Percentiles rank a stretch among this genome's conserved stretches.
These are phyloP conservation scores for Trypanosoma melophagium DNA, from an alignment of 208 protist genomes.

Conservation along the genomic window DNA sequence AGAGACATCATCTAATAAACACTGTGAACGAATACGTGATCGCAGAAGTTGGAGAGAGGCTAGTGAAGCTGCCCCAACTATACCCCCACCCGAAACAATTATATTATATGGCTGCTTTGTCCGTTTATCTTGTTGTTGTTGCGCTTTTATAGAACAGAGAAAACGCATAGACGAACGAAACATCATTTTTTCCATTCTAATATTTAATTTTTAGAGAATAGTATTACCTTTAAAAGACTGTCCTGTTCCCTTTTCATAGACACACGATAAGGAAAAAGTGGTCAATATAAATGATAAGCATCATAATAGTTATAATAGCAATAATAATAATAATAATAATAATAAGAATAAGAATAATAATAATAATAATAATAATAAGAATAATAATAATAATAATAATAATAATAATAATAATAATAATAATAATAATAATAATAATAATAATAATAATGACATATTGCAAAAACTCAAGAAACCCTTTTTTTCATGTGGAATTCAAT, in stretches of 20 bases:
- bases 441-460: not conserved
- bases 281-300: no score
- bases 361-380: not conserved
- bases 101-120: conserved; percentile 37
- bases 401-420: not conserved
- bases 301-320: no score
- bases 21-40: conserved; percentile 32
- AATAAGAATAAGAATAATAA: not conserved
- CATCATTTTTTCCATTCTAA: conserved; percentile 10
- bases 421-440: not conserved
- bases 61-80: conserved; percentile 74
- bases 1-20: not conserved
- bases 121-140: not conserved
- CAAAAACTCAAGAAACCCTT: not conserved
- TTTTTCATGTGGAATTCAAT: not conserved
- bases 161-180: conserved; percentile 14
- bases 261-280: not conserved
- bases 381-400: not conserved
- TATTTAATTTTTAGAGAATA: not conserved
- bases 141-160: not conserved
- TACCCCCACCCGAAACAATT: conserved; percentile 74
- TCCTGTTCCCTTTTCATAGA: not conserved
- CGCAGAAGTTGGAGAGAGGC: conserved; percentile 73
- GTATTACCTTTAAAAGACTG: not conserved
- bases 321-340: not conserved